Evolutionary conservation across 2,329 filamentous ascomycete species (phyloP).

Genomic region (Colletotrichum lentis): DNA sequence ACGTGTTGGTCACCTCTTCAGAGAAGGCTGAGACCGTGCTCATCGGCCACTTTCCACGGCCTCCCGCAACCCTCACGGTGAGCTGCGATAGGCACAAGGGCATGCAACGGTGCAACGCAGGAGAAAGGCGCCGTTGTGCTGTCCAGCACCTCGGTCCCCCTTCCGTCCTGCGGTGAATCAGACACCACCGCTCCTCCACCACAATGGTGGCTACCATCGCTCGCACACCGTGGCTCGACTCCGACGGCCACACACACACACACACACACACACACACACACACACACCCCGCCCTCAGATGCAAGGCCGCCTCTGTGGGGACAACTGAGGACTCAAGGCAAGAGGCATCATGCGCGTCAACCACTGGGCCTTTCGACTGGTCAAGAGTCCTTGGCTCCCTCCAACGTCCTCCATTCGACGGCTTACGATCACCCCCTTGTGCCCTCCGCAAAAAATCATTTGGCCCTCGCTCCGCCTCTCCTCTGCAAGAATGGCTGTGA

Average conservation of each 20-base stretch:
- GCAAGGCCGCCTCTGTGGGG: background rate
- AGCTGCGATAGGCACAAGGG: background rate
- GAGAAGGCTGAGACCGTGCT: constrained; percentile 31
- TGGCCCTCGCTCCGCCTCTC: constrained; percentile 23
- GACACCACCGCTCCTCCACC: constrained; percentile 7
- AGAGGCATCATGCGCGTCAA: constrained; percentile 12
- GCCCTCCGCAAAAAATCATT: constrained; percentile 23
- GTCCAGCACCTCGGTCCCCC: constrained; percentile 26
- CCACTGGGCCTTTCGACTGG: background rate
- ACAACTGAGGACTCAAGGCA: constrained; percentile 21
- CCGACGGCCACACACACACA: constrained; percentile 16
- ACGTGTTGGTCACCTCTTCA: constrained; percentile 9
- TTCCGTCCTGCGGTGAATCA: constrained; percentile 14
- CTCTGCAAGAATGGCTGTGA: constrained; percentile 23
- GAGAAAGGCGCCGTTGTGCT: background rate
- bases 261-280: no score
- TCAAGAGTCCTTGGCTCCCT: constrained; percentile 28
- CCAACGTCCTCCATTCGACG: constrained; percentile 28
- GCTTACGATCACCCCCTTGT: constrained; percentile 29
- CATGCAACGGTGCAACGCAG: background rate
- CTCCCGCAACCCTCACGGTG: constrained; percentile 1
- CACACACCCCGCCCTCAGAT: constrained; percentile 1
- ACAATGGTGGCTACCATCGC: background rate
- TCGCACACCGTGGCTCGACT: constrained; percentile 5
- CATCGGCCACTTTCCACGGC: constrained; percentile 5